Percentiles rank a stretch among this genome's conserved stretches.
Evolutionary conservation across 2,329 filamentous ascomycete species (phyloP).

Genomic region (Neofusicoccum kwambonambiense): DNA sequence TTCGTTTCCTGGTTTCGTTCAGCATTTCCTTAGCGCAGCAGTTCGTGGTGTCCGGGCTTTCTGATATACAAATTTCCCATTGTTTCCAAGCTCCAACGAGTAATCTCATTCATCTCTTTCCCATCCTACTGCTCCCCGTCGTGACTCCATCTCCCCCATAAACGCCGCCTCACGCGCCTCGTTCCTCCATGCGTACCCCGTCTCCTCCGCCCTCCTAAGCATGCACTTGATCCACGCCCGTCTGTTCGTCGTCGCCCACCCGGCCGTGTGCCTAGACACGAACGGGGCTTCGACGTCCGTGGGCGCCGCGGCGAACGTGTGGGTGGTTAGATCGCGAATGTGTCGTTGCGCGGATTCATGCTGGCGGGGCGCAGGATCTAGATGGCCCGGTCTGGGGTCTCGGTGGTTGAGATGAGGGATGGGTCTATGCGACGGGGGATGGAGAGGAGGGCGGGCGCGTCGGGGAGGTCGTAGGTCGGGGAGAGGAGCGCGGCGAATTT

Average conservation of each 20-base stretch:
- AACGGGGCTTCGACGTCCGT: constrained; percentile 60
- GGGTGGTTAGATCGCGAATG: constrained; percentile 46
- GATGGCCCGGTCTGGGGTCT: no score
- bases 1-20: background rate
- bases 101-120: background rate
- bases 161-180: constrained; percentile 35
- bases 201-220: constrained; percentile 54
- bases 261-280: constrained; percentile 31
- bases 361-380: constrained; percentile 24
- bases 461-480: background rate
- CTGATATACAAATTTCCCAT: background rate
- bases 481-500: background rate
- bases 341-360: constrained; percentile 21
- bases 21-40: background rate
- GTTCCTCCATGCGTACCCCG: constrained; percentile 59
- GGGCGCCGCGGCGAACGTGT: constrained; percentile 55
- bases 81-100: background rate
- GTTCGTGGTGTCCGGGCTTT: background rate
- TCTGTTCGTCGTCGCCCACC: constrained; percentile 65
- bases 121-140: no score
- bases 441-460: background rate
- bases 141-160: no score
- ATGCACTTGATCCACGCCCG: constrained; percentile 54
- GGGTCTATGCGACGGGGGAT: background rate
- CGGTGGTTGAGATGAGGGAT: background rate